Evolutionary conservation across 176 grass and related monocot species (phyloP).

Genomic region (Rhipidocladum racemiflorum): DNA sequence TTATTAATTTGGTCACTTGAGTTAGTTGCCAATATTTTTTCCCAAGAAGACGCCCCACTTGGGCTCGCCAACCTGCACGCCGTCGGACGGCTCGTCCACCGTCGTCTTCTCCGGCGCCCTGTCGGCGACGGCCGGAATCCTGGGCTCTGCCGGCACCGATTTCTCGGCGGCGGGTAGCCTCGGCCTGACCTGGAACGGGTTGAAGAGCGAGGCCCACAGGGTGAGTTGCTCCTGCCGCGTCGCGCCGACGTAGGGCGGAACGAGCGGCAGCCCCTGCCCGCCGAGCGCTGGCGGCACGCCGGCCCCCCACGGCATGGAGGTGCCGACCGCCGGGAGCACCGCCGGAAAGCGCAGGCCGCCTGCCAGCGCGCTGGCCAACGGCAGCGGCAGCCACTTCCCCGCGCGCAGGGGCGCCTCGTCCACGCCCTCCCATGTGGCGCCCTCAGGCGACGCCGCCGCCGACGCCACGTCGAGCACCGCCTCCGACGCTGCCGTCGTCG

Average conservation of each 20-base stretch:
- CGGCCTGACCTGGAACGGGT: constrained; percentile 41
- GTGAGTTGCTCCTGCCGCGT: constrained; percentile 50
- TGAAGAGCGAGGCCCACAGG: constrained; percentile 59
- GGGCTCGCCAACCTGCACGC: constrained; percentile 21
- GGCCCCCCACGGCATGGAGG: constrained; percentile 32
- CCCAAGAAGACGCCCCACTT: constrained; percentile 47
- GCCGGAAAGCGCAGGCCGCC: constrained; percentile 36
- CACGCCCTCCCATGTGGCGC: neutral
- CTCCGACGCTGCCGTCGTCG: neutral
- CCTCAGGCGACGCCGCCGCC: constrained; percentile 4
- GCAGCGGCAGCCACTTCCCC: constrained; percentile 45
- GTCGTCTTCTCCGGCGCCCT: constrained; percentile 15
- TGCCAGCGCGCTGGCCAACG: constrained; percentile 15
- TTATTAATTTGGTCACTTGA: neutral
- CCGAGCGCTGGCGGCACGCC: constrained; percentile 17
- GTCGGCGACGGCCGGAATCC: constrained; percentile 20
- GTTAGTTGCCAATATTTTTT: constrained; percentile 10
- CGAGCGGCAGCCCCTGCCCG: constrained; percentile 21
- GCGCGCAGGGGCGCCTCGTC: neutral
- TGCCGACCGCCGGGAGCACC: neutral
- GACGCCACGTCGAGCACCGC: constrained; percentile 19
- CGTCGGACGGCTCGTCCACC: constrained; percentile 27
- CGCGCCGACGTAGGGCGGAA: constrained; percentile 40
- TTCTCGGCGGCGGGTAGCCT: constrained; percentile 13
- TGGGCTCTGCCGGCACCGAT: neutral